These are phyloP conservation scores for Trypanosoma scelopori DNA, from an alignment of 208 protist genomes.

Conservation along the genomic window DNA sequence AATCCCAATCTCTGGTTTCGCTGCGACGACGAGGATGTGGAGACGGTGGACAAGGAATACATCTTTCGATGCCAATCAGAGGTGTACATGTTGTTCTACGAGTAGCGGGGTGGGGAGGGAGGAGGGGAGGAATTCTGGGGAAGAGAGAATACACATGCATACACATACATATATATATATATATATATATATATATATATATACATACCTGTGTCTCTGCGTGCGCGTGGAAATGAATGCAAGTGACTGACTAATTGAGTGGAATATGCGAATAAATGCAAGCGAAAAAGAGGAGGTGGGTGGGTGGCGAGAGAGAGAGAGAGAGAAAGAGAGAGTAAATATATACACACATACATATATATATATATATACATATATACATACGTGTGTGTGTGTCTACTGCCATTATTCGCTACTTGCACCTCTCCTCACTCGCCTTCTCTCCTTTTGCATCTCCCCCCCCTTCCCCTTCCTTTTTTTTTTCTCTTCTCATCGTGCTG, in stretches of 20 bases:
- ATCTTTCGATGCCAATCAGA: conserved; percentile 55
- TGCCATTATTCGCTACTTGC: background rate
- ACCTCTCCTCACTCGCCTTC: background rate
- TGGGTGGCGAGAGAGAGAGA: background rate
- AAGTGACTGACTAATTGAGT: no score
- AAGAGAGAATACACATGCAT: background rate
- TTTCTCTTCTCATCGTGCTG: background rate
- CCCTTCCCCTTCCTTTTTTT: no score
- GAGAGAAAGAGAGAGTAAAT: background rate
- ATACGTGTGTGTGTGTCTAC: background rate
- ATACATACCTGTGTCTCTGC: no score
- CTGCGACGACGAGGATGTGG: conserved; percentile 84
- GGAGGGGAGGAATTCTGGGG: background rate
- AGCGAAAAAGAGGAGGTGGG: background rate
- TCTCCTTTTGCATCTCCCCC: conserved; percentile 23
- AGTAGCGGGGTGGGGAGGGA: conserved; percentile 32
- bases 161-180: background rate
- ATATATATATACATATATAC: no score
- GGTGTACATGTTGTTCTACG: conserved; percentile 87
- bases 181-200: no score
- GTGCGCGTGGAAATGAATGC: no score
- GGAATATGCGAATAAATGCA: no score
- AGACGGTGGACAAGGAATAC: conserved; percentile 59
- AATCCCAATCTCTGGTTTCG: conserved; percentile 75
- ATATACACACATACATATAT: no score